phyloP scores from a whole-genome alignment of 805 yeast genomes.

The Nakazawaea ishiwadae region DNA sequence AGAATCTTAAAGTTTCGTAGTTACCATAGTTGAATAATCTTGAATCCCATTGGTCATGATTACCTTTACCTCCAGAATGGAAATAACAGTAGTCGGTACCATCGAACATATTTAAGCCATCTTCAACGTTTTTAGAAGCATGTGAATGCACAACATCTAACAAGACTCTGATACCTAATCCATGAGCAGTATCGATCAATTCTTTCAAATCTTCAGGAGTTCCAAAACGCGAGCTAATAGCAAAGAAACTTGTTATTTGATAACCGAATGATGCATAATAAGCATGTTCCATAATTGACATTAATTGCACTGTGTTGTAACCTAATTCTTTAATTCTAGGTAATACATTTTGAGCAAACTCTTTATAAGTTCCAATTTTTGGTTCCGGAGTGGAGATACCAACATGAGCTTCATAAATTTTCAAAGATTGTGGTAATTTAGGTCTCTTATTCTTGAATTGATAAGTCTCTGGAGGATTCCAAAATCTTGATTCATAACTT shows the following conservation, averaged over 20 bases:
- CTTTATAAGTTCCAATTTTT: constrained; percentile 75
- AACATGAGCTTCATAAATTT: constrained; percentile 91
- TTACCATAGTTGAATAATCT: constrained; percentile 86
- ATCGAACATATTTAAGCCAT: constrained; percentile 89
- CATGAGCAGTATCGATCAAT: constrained; percentile 87
- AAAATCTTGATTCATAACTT: constrained; percentile 82
- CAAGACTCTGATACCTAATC: constrained; percentile 78
- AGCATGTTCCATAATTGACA: constrained; percentile 99
- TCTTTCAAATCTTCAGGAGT: constrained; percentile 93
- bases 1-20: constrained; percentile 85
- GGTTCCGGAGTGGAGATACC: constrained; percentile 94
- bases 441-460: constrained; percentile 66
- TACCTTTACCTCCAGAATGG: constrained; percentile 83
- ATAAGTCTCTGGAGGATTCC: constrained; percentile 73
- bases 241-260: constrained; percentile 90
- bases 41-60: constrained; percentile 95
- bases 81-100: constrained; percentile 95
- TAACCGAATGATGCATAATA: constrained; percentile 98
- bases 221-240: constrained; percentile 85
- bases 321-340: constrained; percentile 86
- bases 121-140: constrained; percentile 90
- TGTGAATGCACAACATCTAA: constrained; percentile 95
- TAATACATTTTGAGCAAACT: constrained; percentile 72
- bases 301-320: constrained; percentile 87
- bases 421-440: constrained; percentile 43